Conservation (phyloP, 306 rosid genomes). For the Begonia peltatifolia region DNA sequence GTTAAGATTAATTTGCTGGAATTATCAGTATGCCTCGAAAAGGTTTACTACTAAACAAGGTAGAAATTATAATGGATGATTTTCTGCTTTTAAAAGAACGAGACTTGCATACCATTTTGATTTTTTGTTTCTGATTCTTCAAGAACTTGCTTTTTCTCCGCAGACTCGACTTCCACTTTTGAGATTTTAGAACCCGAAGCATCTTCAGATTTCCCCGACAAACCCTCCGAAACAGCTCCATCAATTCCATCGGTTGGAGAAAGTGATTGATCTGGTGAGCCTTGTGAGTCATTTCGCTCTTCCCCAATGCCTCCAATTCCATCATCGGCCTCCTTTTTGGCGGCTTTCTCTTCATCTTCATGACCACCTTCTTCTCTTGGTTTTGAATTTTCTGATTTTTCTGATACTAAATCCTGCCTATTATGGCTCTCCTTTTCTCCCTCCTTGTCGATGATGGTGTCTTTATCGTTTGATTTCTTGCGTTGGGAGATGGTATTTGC, state of each 20-base stretch:
- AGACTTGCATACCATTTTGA: slow-evolving; percentile 17
- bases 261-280: slow-evolving; percentile 12
- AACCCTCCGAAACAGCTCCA: slow-evolving; percentile 13
- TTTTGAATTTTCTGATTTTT: slow-evolving; percentile 4
- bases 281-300: slow-evolving; percentile 10
- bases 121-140: slow-evolving; percentile 1
- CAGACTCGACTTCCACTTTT: slow-evolving; percentile 7
- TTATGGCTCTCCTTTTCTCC: background rate
- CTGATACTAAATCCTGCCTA: background rate
- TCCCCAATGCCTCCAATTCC: slow-evolving; percentile 6
- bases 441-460: background rate
- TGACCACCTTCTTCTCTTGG: slow-evolving; percentile 3
- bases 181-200: no score
- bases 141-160: background rate
- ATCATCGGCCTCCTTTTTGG: slow-evolving; percentile 2
- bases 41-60: no score
- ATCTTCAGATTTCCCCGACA: slow-evolving; percentile 15
- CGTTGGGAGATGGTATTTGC: slow-evolving; percentile 32
- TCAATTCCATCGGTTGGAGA: slow-evolving; percentile 18
- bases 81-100: no score
- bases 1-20: no score
- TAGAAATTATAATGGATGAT: no score
- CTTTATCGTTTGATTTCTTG: slow-evolving; percentile 26
- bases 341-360: slow-evolving; percentile 4
- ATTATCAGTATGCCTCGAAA: no score